These are phyloP conservation scores for Akanthomyces muscarius DNA, from an alignment of 2,329 filamentous ascomycete genomes.

Conservation along the genomic window DNA sequence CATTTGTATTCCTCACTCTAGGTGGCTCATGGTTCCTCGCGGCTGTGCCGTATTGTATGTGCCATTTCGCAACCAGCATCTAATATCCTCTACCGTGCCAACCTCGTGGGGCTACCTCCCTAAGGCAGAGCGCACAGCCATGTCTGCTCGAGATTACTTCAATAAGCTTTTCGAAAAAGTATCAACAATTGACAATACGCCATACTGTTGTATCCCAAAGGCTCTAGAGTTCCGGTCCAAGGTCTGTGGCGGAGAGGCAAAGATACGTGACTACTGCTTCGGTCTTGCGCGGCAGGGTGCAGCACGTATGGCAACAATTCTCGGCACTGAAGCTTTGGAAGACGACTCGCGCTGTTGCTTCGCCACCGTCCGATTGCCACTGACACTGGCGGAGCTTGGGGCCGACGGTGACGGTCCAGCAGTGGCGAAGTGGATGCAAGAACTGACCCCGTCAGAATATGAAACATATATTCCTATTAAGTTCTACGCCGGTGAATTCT, in stretches of 20 bases:
- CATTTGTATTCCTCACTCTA: slow-evolving; percentile 7
- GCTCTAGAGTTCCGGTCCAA: slow-evolving; percentile 59
- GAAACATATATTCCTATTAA: slow-evolving; percentile 58
- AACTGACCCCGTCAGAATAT: slow-evolving; percentile 37
- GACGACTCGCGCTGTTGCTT: not conserved
- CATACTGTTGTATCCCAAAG: slow-evolving; percentile 58
- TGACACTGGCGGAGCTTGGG: slow-evolving; percentile 43
- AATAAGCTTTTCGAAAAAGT: slow-evolving; percentile 61
- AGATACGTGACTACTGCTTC: slow-evolving; percentile 55
- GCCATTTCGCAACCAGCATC: slow-evolving; percentile 59
- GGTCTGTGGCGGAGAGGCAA: slow-evolving; percentile 61
- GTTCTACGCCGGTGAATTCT: slow-evolving; percentile 53
- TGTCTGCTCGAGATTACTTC: slow-evolving; percentile 46
- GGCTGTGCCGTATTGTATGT: slow-evolving; percentile 68
- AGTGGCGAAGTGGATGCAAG: slow-evolving; percentile 31
- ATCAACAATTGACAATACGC: slow-evolving; percentile 60
- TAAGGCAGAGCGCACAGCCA: slow-evolving; percentile 18
- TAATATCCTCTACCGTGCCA: slow-evolving; percentile 63
- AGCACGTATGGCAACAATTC: slow-evolving; percentile 48
- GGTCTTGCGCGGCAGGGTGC: slow-evolving; percentile 53
- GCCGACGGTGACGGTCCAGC: slow-evolving; percentile 18
- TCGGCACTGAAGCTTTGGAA: slow-evolving; percentile 32
- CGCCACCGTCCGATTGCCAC: not conserved
- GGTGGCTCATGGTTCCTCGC: slow-evolving; percentile 68
- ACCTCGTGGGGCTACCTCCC: slow-evolving; percentile 65